Base-by-base conservation (phyloP, 2,329 filamentous ascomycete species). In the Chaetomium sp. region DNA sequence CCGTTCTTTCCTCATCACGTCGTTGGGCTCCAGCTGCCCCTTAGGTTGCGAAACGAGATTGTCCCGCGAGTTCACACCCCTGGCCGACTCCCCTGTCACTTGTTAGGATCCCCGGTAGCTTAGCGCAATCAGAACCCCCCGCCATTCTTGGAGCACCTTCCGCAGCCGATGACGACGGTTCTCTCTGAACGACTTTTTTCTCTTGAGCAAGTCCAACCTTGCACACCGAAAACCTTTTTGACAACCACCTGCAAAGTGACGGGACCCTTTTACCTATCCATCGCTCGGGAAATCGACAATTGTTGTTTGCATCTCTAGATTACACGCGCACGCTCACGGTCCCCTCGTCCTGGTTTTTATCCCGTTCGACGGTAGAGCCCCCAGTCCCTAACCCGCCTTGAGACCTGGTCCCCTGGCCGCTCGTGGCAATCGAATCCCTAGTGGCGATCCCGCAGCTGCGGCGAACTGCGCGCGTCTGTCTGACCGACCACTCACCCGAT, bases 111-210 rank as follows among this genome's bases (percentile, higher is more conserved):
- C 19, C 27, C 4, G 35, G 14, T 42, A 11, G 10, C 12, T n/a
- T n/a, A 42, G 14, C 10, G 32, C 8, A 19, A 32, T 49, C 40
- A 34, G 8, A 48, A 38, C 11, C n/a, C 49, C 54, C 54, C 54
- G 42, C 48, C 43, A 55, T 36, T 43, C 49, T 52, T 50, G 42
- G 19, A 47, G 53, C 43, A 32, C 49, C 19, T 52, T 46, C 49
- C 35, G 35, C 50, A 54, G 52, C 58, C 53, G 58, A 48, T 48
- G 45, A 48, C 45, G 45, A 48, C 57, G 49, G 34, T 51, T 54
- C 44, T 40, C 58, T 27, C 19, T 27, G 19, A 27, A 27, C 19
- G 19, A 27, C 45, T 10, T 36, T 49, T 41, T 53, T 53, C 41
- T 48, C 56, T 54, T 48, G 35, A 46, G 37, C 27, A 27, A 27